Base-by-base conservation (phyloP, 78 protist genomes). In the Protostelium mycophagum region DNA sequence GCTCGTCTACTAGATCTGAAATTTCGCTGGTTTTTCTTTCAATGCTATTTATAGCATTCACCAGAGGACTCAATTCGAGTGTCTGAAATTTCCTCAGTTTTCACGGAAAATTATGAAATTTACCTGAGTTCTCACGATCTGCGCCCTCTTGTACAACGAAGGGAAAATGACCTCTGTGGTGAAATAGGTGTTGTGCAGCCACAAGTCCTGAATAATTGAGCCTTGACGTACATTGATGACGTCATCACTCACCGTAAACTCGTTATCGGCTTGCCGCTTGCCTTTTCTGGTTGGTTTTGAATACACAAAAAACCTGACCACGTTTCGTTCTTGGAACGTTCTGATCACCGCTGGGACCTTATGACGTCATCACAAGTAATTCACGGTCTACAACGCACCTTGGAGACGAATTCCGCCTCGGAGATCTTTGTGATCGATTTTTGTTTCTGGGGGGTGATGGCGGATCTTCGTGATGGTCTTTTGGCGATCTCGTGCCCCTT, bases 271-370 rank as follows among this genome's bases (percentile, higher is more conserved):
- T 36, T 89, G 85, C 1, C 35, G 29, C 85, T 83, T 86, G 0
- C 37, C 38, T 89, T 94, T 94, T 85, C 86, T 90, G 87, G 91
- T 83, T 31, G 96, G 94, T 38, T 91, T 90, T 28, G 94, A 90
- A 83, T 90, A 94, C 23, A 85, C 63, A 73, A 94, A 94, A n/a
- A 89, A 84, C 84, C 83, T 91, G 85, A 88, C 88, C 38, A 86
- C 91, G 38, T 94, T 94, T 35, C 87, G 83, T 37, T 37, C 86
- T 31, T 89, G 84, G 87, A 89, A 94, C 84, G 83, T 91, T 83
- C 89, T 89, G 37, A 94, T 38, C 31, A 31, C 90, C 35, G 87
- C 87, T 84, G 93, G 91, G 34, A 88, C 85, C 35, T 84, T 63
- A 29, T 86, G 51, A 90, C 73, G 86, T 85, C 73, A 85, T 36